Evolutionary conservation across 164 flowering plant genomes (phyloP).

Genomic region (Vitis amurensis): DNA sequence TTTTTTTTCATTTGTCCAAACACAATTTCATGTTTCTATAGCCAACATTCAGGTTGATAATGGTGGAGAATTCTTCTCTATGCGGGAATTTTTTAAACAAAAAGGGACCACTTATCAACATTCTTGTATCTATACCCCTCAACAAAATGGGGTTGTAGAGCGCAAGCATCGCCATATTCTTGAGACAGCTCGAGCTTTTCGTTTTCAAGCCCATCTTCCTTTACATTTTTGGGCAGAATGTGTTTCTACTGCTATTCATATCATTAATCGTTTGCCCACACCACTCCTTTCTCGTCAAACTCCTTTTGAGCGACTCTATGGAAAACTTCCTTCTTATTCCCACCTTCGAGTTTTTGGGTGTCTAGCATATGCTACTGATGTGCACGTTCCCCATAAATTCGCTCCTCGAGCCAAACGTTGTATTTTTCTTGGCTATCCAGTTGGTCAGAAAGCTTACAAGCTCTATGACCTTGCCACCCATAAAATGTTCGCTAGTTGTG

Average conservation of each 20-base stretch:
- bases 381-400: conserved; percentile 5
- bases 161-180: conserved; percentile 12
- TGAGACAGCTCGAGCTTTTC: conserved; percentile 5
- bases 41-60: no score
- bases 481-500: neutral
- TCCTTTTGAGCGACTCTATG: no score
- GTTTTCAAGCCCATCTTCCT: conserved; percentile 9
- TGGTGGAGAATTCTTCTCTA: no score
- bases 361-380: neutral
- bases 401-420: neutral
- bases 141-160: conserved; percentile 13
- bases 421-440: conserved; percentile 18
- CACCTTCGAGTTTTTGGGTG: conserved; percentile 5
- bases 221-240: conserved; percentile 11
- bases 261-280: conserved; percentile 8
- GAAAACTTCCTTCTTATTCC: neutral
- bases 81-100: no score
- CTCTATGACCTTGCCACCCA: conserved; percentile 10
- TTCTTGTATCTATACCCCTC: neutral
- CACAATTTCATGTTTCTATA: neutral
- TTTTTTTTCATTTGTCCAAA: neutral
- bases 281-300: neutral
- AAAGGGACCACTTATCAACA: no score
- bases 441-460: conserved; percentile 10
- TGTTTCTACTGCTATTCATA: neutral